Percentiles rank a stretch among this genome's conserved stretches.
phyloP scores from a whole-genome alignment of 1,284 basidiomycete genomes.

The Leccinum fallax region DNA sequence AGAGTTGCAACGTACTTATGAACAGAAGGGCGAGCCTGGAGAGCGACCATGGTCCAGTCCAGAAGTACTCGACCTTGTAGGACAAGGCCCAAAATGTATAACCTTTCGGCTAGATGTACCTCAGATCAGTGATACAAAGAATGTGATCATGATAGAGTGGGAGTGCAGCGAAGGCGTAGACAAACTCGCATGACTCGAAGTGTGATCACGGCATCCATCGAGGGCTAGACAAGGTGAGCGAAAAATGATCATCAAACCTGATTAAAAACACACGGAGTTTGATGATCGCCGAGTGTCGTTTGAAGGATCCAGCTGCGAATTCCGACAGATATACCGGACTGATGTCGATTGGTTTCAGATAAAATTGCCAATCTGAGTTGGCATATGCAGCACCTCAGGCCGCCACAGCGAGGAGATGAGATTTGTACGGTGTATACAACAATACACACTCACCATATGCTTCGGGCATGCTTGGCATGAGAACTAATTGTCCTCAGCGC shows the following conservation, averaged over 20 bases:
- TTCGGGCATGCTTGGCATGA: neutral
- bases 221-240: neutral
- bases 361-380: too few species aligned
- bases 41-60: constrained; percentile 7
- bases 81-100: neutral
- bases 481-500: too few species aligned
- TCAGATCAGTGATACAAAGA: constrained; percentile 9
- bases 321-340: too few species aligned
- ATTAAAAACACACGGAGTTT: too few species aligned
- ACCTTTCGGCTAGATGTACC: neutral
- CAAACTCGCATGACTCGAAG: neutral
- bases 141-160: constrained; percentile 10
- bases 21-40: constrained; percentile 7
- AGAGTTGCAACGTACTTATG: neutral
- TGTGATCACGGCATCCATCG: neutral
- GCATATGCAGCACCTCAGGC: too few species aligned
- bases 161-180: constrained; percentile 2
- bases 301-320: too few species aligned
- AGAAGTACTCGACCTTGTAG: constrained; percentile 11
- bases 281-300: too few species aligned
- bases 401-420: too few species aligned
- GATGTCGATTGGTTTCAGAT: too few species aligned
- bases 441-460: neutral
- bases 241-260: too few species aligned
- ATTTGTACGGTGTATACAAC: too few species aligned